Conservation (phyloP, 371 early-diverging fungal genomes). For the Rhizopus sp. region DNA sequence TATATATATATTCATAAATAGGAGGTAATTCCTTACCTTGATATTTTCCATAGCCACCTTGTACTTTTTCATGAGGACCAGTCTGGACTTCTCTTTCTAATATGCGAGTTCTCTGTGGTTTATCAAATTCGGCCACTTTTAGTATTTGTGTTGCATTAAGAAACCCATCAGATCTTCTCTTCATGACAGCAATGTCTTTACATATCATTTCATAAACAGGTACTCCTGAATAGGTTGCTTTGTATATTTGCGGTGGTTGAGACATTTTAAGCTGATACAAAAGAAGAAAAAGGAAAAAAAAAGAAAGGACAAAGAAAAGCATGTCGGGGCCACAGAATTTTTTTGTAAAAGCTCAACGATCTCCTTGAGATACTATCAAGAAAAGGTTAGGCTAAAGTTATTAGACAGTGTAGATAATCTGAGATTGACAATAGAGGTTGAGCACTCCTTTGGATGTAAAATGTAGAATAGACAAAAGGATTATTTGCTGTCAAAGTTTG, state of each 20-base stretch:
- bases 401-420: too few species aligned
- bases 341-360: too few species aligned
- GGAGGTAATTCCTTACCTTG: conserved; percentile 65
- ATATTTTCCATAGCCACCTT: conserved; percentile 94
- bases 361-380: too few species aligned
- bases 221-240: conserved; percentile 83
- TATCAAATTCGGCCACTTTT: conserved; percentile 90
- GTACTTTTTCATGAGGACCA: conserved; percentile 85
- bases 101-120: conserved; percentile 84
- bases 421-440: too few species aligned
- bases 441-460: too few species aligned
- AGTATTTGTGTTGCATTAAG: conserved; percentile 93
- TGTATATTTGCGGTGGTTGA: conserved; percentile 23
- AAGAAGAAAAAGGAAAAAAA: too few species aligned
- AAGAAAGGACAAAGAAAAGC: background rate
- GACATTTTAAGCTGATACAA: background rate
- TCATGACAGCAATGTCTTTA: conserved; percentile 83
- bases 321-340: too few species aligned
- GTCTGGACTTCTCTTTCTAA: conserved; percentile 79
- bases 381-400: too few species aligned
- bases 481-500: too few species aligned
- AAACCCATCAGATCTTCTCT: conserved; percentile 77
- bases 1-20: background rate
- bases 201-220: conserved; percentile 87
- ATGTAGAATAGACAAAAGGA: too few species aligned